These are phyloP conservation scores for Leptomonas seymouri DNA, from an alignment of 208 protist genomes.

Conservation along the genomic window DNA sequence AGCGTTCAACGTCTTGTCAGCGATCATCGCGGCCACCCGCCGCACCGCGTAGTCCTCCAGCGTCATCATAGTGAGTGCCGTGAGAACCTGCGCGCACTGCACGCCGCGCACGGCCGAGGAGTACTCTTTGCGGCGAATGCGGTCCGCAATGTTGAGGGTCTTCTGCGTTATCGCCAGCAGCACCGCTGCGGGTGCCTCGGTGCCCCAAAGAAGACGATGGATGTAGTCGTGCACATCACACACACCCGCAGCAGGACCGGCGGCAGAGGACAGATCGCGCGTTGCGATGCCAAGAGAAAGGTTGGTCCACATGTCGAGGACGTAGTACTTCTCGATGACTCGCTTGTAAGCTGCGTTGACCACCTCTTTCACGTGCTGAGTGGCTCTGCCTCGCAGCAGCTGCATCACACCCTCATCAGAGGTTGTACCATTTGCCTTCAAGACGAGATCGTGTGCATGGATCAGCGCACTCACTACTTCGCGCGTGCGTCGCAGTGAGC, in stretches of 20 bases:
- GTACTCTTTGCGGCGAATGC: constrained; percentile 13
- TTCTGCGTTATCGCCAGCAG: constrained; percentile 1
- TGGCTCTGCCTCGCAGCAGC: constrained; percentile 21
- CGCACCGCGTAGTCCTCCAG: constrained; percentile 36
- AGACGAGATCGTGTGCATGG: constrained; percentile 15
- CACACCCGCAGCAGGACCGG: constrained; percentile 9
- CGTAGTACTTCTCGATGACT: constrained; percentile 36
- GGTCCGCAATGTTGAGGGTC: constrained; percentile 19
- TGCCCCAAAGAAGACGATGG: constrained; percentile 20
- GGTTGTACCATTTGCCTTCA: neutral
- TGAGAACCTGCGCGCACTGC: constrained; percentile 30
- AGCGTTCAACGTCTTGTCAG: constrained; percentile 2
- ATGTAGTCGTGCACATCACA: constrained; percentile 10
- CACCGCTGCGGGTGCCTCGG: constrained; percentile 3
- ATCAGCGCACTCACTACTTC: constrained; percentile 25
- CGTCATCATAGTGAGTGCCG: constrained; percentile 22
- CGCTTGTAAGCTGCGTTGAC: constrained; percentile 19
- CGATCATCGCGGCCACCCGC: constrained; percentile 13
- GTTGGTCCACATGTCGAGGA: constrained; percentile 14
- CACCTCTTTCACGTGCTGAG: constrained; percentile 10
- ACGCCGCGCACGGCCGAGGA: constrained; percentile 16
- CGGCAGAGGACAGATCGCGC: neutral
- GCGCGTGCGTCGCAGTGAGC: constrained; percentile 30
- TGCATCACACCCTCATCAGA: neutral
- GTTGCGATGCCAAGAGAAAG: constrained; percentile 26